A percentile compares a stretch with the other conserved stretches of the same genome.
phyloP scores from a whole-genome alignment of 2,329 filamentous ascomycete genomes.

The Aspergillus brasiliensis region DNA sequence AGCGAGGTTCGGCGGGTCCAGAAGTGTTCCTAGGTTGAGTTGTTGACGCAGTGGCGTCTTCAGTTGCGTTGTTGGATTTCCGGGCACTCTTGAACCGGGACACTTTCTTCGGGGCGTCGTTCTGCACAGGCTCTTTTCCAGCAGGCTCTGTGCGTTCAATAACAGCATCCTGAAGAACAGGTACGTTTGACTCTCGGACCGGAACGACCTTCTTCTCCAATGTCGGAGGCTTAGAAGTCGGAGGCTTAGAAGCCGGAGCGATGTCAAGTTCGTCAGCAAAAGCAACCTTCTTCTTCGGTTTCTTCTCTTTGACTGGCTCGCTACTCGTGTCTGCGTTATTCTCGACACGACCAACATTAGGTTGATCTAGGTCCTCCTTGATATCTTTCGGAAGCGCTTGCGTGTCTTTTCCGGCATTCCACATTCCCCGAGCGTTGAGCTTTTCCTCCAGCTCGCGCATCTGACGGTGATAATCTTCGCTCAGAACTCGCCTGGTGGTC shows the following conservation, averaged over 20 bases:
- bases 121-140: constrained; percentile 20
- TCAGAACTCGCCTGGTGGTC: constrained; percentile 66
- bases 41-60: constrained; percentile 10
- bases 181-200: constrained; percentile 29
- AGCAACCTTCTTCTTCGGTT: constrained; percentile 69
- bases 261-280: constrained; percentile 77
- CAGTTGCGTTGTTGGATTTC: constrained; percentile 16
- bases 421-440: constrained; percentile 61
- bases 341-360: constrained; percentile 28
- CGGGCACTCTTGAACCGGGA: constrained; percentile 49
- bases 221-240: constrained; percentile 30
- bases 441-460: constrained; percentile 86
- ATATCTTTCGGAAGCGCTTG: constrained; percentile 37
- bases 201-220: constrained; percentile 31
- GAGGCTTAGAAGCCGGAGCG: constrained; percentile 50
- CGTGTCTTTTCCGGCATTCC: constrained; percentile 58
- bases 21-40: constrained; percentile 17
- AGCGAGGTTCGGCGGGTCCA: constrained; percentile 23
- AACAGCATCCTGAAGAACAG: constrained; percentile 46
- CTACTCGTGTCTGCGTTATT: constrained; percentile 19
- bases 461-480: constrained; percentile 72
- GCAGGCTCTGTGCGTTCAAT: constrained; percentile 42
- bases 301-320: constrained; percentile 25
- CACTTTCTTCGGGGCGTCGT: constrained; percentile 38
- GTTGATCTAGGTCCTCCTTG: constrained; percentile 32